Conservation (phyloP, 2,329 filamentous ascomycete species). For the Pestalotiopsis sp. region DNA sequence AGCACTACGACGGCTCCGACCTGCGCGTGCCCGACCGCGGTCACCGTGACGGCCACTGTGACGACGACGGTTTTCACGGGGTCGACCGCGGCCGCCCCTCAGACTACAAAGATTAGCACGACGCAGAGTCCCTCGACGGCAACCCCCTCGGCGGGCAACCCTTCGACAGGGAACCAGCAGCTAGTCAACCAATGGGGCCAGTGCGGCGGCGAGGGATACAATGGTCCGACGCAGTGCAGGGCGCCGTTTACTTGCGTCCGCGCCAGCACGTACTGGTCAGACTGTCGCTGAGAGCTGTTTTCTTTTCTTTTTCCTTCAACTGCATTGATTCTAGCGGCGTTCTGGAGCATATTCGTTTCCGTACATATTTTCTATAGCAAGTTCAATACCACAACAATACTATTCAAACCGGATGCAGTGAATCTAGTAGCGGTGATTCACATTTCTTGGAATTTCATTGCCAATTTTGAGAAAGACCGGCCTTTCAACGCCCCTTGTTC, state of each 20-base stretch:
- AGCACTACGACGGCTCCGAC: neutral
- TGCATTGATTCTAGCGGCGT: neutral
- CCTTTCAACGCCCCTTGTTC: conserved; percentile 28
- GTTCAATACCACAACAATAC: too few relatives aligned
- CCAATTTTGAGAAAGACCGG: too few relatives aligned
- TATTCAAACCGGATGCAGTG: too few relatives aligned
- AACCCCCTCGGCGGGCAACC: neutral
- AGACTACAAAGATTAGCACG: neutral
- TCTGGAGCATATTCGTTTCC: neutral
- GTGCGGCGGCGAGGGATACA: neutral
- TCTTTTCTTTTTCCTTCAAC: neutral
- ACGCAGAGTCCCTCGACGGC: neutral
- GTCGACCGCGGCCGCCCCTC: neutral
- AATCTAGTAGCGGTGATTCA: too few relatives aligned
- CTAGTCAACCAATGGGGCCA: neutral
- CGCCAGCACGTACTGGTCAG: neutral
- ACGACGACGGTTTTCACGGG: neutral
- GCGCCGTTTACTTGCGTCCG: neutral
- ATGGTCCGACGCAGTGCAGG: neutral
- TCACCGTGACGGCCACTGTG: neutral
- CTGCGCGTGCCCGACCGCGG: neutral
- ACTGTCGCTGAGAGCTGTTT: neutral
- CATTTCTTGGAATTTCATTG: too few relatives aligned
- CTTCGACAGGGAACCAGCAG: neutral
- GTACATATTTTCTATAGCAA: neutral